A percentile compares a stretch with the other conserved stretches of the same genome.
phyloP scores from a whole-genome alignment of 192 early-diverging fungal species.

The Entomortierella lignicola region DNA sequence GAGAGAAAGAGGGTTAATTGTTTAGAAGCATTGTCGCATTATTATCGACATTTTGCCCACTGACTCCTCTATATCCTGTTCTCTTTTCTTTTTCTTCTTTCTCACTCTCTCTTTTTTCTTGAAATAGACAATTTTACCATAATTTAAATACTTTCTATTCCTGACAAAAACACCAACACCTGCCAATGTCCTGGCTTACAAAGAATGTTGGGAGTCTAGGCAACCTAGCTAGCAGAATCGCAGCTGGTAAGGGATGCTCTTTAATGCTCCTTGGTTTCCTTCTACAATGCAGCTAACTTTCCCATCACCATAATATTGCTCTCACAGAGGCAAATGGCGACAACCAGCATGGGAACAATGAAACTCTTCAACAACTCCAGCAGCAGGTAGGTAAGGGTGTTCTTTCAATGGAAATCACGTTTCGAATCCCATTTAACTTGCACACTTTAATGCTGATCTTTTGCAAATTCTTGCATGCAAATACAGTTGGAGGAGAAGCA shows the following conservation, averaged over 20 bases:
- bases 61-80: too few species aligned
- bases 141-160: not conserved
- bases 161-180: not conserved
- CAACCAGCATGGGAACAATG: constrained; percentile 18
- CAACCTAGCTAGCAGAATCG: constrained; percentile 52
- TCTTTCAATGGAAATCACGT: not conserved
- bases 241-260: constrained; percentile 26
- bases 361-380: constrained; percentile 23
- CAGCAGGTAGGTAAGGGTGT: constrained; percentile 26
- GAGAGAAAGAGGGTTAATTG: too few species aligned
- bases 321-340: constrained; percentile 43
- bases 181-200: constrained; percentile 50
- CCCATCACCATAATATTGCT: not conserved
- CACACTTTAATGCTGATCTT: not conserved
- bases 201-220: constrained; percentile 53
- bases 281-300: not conserved
- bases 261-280: not conserved
- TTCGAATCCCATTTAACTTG: not conserved
- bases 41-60: too few species aligned
- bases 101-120: too few species aligned
- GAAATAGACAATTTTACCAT: too few species aligned
- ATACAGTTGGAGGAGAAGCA: constrained; percentile 25
- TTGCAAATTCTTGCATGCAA: not conserved
- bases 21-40: too few species aligned
- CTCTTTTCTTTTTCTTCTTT: too few species aligned